Base-by-base conservation (phyloP, 2,329 filamentous ascomycete species). In the Stagonosporopsis cucurbitacearum region DNA sequence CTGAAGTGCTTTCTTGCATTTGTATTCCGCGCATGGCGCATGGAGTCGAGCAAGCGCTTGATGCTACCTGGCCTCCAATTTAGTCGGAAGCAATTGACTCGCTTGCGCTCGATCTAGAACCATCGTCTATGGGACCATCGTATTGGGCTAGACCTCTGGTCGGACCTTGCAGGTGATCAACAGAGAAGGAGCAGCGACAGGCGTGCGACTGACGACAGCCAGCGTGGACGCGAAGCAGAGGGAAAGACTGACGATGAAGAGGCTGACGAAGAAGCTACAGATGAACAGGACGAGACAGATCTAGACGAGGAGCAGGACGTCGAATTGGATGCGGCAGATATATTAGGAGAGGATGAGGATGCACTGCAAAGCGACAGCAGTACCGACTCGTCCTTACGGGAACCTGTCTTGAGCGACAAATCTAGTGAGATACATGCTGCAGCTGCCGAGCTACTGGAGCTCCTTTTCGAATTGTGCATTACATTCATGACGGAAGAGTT, bases 1-100 rank as follows among this genome's bases (percentile, higher is more conserved):
- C 47, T 50, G n/a, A 50, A 43, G 20, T 6, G 39, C 25, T 50
- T 50, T 43, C 36, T 50, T 36, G 26, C 30, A 32, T 50, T 43
- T 11, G 39, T 43, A 13, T 50, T 50, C 37, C 17, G 30, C 4
- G 17, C 39, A 43, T 50, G 22, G 36, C 39, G 37, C 30, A 43
- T 50, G 30, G 39, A 50, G 36, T 25, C 22, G 15, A 22, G 22
- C 39, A 41, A 32, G 39, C 39, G 39, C n/a, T 41, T 20, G n/a
- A 23, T 19, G 13, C 20, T 42, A 35, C 17, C 39, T 23, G 20
- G 30, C 15, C 8, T 50, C 30, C 15, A 19, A 36, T 20, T 50
- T 8, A 50, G 30, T 50, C n/a, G 17, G 30, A 42, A 43, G 47
- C 30, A 50, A 36, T 50, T 15, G 20, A 25, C 11, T 13, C 39